These are phyloP conservation scores for Globisporangium sylvaticum DNA, from an alignment of 352 stramenopile genomes.

Conservation along the genomic window DNA sequence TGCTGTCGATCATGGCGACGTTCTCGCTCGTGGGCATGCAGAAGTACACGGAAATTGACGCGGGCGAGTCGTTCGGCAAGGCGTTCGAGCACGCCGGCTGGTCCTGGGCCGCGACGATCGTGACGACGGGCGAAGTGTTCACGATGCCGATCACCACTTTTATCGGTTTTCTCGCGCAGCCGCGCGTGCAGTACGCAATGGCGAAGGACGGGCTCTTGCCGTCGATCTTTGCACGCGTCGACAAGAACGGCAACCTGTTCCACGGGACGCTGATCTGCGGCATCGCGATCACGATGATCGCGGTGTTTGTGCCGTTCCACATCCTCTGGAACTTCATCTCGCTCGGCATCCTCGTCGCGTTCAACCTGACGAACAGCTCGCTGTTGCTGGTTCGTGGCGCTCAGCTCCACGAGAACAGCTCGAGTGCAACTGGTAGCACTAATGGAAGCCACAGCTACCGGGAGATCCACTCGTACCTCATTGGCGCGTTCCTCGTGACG, in stretches of 20 bases:
- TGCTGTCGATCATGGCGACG: slow-evolving; percentile 84
- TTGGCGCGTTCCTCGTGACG: slow-evolving; percentile 44
- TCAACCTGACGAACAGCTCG: slow-evolving; percentile 89
- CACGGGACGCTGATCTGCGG: slow-evolving; percentile 60
- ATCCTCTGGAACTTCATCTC: slow-evolving; percentile 89
- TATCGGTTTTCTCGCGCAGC: slow-evolving; percentile 93
- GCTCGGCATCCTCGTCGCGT: slow-evolving; percentile 86
- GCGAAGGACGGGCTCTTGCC: slow-evolving; percentile 92
- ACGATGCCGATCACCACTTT: slow-evolving; percentile 95
- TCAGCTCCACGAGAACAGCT: slow-evolving; percentile 19
- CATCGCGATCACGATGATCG: slow-evolving; percentile 42
- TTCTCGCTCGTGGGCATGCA: slow-evolving; percentile 92
- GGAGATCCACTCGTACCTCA: slow-evolving; percentile 30
- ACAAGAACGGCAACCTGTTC: slow-evolving; percentile 73
- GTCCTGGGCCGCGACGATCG: slow-evolving; percentile 77
- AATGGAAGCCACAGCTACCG: slow-evolving; percentile 4
- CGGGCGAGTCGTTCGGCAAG: slow-evolving; percentile 61
- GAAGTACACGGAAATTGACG: slow-evolving; percentile 80
- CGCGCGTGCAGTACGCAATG: slow-evolving; percentile 89
- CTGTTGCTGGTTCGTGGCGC: slow-evolving; percentile 60
- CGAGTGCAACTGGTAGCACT: not conserved
- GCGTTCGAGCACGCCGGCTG: slow-evolving; percentile 64
- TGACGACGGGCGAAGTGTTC: slow-evolving; percentile 89
- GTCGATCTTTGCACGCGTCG: slow-evolving; percentile 68
- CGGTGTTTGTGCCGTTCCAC: slow-evolving; percentile 80